Base-by-base conservation (phyloP, 371 early-diverging fungal species). In the Mortierella sp. region DNA sequence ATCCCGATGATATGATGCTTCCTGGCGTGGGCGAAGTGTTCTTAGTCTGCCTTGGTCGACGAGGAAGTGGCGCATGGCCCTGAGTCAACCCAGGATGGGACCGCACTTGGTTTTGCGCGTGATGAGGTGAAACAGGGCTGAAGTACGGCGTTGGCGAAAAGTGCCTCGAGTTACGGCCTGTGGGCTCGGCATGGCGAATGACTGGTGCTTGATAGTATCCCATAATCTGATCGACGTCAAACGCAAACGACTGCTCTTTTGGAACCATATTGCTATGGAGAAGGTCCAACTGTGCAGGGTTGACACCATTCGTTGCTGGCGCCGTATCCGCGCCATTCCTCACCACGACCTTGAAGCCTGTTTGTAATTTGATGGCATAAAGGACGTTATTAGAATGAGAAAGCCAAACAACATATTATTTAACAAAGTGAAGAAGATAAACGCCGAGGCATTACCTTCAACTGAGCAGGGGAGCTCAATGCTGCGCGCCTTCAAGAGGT, bases 171-270 rank as follows among this genome's bases (percentile, higher is more conserved):
- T 80, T 80, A 2, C 81, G 72, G 2, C 81, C 76, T 44, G 44
- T 54, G 1, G 81, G 76, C 27, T 71, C 81, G 1, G 76, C 21
- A 35, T 72, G 73, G 27, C 76, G 49, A n/a, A 71, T 58, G 12
- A 58, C 65, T 27, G 63, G 71, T 2, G 72, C 65, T 32, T 80
- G 76, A 48, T 80, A 80, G 38, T 80, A 80, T 0, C 76, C 81
- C 81, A 80, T 80, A 70, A 80, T 80, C 56, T 80, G 81, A 44
- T 80, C 72, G 1, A 80, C 81, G 29, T 80, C 81, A 72, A 80
- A 76, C 1, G 81, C 81, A 54, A 76, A 80, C 24, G 71, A 71
- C 46, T 75, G 73, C 35, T 80, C 81, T 48, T 80, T 80, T 10
- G 75, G 79, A 7, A 75, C 55, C 51, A 55, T 56, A 58, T 43